These are phyloP conservation scores for Auriculariales sp. DNA, from an alignment of 768 basidiomycete genomes.

Conservation along the genomic window DNA sequence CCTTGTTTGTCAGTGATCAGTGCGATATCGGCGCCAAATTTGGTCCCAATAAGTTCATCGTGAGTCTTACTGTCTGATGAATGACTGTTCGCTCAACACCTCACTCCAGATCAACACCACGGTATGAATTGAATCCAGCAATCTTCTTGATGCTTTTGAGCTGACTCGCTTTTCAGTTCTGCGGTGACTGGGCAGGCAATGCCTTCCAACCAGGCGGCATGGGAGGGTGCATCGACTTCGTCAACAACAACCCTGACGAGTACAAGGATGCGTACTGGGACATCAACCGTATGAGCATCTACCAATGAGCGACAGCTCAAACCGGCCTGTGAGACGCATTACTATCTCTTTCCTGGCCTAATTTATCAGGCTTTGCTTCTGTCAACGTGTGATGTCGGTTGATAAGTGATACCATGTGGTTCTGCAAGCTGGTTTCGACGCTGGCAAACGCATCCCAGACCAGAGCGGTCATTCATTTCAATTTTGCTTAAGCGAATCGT, in stretches of 20 bases:
- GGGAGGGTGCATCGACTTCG: conserved; percentile 16
- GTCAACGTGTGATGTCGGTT: no score
- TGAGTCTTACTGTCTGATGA: conserved; percentile 55
- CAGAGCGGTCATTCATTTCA: no score
- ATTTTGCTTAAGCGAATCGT: no score
- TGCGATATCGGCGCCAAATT: conserved; percentile 46
- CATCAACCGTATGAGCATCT: conserved; percentile 45
- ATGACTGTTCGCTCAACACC: conserved; percentile 10
- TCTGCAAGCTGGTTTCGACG: no score
- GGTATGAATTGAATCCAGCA: conserved; percentile 20
- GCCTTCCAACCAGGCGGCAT: background rate
- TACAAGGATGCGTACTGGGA: conserved; percentile 60
- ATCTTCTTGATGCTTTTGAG: background rate
- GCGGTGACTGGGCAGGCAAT: conserved; percentile 5
- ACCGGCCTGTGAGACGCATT: no score
- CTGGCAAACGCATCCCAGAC: no score
- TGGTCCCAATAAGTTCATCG: conserved; percentile 44
- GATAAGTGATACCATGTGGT: no score
- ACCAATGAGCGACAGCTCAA: conserved; percentile 14
- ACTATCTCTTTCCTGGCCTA: no score
- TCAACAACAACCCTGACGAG: conserved; percentile 39
- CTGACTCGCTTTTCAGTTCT: background rate
- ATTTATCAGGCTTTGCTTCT: no score
- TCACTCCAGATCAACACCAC: background rate
- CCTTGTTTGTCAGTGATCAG: conserved; percentile 38